phyloP scores from a whole-genome alignment of 2,329 filamentous ascomycete genomes.

The Macroventuria anomochaeta region DNA sequence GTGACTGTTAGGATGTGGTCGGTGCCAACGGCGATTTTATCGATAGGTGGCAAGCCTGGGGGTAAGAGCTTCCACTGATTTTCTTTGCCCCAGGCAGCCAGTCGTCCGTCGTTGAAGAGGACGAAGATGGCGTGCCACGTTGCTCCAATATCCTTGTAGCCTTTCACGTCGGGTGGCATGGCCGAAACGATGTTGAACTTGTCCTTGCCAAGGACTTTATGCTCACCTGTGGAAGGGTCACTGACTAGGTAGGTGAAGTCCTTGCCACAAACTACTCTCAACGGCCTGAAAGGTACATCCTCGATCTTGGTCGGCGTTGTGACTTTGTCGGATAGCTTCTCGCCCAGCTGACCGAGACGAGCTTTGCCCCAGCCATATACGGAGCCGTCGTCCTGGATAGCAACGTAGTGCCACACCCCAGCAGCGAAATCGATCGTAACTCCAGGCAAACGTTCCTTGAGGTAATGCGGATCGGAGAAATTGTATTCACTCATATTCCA shows the following conservation, averaged over 20 bases:
- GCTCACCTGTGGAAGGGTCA: conserved; percentile 60
- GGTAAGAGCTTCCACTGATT: conserved; percentile 84
- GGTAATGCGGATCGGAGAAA: background rate
- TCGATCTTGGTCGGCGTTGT: conserved; percentile 26
- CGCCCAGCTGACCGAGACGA: conserved; percentile 82
- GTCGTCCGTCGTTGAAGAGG: conserved; percentile 63
- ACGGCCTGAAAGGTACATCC: conserved; percentile 66
- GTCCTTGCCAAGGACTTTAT: conserved; percentile 74
- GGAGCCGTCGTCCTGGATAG: conserved; percentile 74
- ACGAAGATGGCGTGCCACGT: conserved; percentile 86
- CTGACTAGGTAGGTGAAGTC: conserved; percentile 82
- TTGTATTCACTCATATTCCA: background rate
- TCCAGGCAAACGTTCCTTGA: background rate
- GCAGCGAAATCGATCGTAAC: conserved; percentile 69
- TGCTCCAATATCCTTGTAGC: conserved; percentile 73
- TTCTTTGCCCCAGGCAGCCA: conserved; percentile 81
- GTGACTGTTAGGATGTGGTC: conserved; percentile 85
- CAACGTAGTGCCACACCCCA: conserved; percentile 79
- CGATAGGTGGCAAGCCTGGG: conserved; percentile 62
- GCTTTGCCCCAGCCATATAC: conserved; percentile 90
- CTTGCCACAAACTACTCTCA: conserved; percentile 75
- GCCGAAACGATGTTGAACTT: conserved; percentile 71
- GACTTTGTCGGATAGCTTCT: conserved; percentile 52
- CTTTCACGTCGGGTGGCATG: conserved; percentile 60
- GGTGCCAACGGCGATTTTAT: conserved; percentile 79